Evolutionary conservation across 192 early-diverging fungal species (phyloP), one percentile per base, ranked within the genome.

Genomic region (Obelidium mucronatum): DNA sequence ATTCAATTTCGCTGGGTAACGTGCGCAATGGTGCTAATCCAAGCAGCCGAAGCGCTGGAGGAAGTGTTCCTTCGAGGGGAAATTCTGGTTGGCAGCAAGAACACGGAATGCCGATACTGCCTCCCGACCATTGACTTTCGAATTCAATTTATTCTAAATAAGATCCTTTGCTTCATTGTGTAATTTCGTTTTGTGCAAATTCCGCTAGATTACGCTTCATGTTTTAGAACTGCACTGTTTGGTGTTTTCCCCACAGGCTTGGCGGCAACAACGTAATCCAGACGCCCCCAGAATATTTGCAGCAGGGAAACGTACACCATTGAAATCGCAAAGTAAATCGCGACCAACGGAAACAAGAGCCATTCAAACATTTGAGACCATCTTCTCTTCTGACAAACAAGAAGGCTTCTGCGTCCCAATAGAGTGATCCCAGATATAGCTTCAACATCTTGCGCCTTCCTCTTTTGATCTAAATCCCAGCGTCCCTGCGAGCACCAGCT

Each of bases 21-120:
- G n/a, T n/a, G n/a, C n/a, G n/a, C n/a, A 22, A 37, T 11, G 58
- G 87, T 86, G 58, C 84, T 79, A 13, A 71, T 86, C 67, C 86
- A 84, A 86, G 87, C 86, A 39, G 87, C 86, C 17, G 87, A 69
- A 44, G 86, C 73, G 26, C 86, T 79, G 53, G 83, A 75, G 59
- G 28, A 26, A 60, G n/a, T 28, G 26, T 11, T 6, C 13, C 13
- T 26, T n/a, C 31, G n/a, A 60, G 31, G 48, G 48, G 48, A 22
- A 8, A 51, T 51, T 8, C 22, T 8, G 48, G 8, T 51, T 51
- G 48, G 48, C 48, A 51, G 48, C 8, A 51, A 13, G 48, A 51
- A 22, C 48, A 51, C 22, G 48, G 48, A 22, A 78, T 88, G 85
- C 55, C 81, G 81, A 58, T 60, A 28, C 59, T 28, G 26, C 59